phyloP scores from a whole-genome alignment of 1,139 yeast species.

The Candida freyschussii region DNA sequence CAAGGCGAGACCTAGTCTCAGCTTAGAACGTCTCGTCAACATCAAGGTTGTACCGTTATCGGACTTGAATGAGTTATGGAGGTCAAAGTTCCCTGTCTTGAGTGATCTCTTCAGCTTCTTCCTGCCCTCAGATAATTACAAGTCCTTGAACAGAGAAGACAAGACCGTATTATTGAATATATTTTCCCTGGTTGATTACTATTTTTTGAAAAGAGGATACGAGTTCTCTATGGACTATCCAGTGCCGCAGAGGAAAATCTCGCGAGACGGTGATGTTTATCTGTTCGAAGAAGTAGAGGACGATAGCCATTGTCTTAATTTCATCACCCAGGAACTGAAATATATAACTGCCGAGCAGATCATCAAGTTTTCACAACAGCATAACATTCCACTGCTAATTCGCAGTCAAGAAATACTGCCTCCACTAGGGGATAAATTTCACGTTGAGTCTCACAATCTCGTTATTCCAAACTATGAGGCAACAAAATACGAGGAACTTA shows the following conservation, averaged over 20 bases:
- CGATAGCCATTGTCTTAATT: conserved; percentile 8
- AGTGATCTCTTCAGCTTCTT: conserved; percentile 18
- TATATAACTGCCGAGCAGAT: conserved; percentile 27
- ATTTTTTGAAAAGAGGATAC: conserved; percentile 19
- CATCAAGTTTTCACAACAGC: conserved; percentile 1
- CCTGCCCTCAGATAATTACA: conserved; percentile 10
- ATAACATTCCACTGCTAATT: conserved; percentile 8
- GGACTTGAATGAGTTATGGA: conserved; percentile 22
- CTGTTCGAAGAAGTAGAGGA: background rate
- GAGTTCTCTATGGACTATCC: conserved; percentile 19
- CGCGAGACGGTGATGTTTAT: background rate
- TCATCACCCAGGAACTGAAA: conserved; percentile 18
- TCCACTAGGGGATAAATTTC: conserved; percentile 7
- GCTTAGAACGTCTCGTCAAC: conserved; percentile 14
- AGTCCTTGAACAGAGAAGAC: conserved; percentile 7
- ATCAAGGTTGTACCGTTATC: conserved; percentile 16
- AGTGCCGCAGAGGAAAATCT: conserved; percentile 6
- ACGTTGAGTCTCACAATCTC: conserved; percentile 15
- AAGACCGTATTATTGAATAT: conserved; percentile 11
- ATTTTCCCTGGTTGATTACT: conserved; percentile 19
- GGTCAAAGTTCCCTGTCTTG: conserved; percentile 17
- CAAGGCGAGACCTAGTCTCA: conserved; percentile 9
- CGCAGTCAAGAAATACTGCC: conserved; percentile 7
- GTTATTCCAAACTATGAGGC: conserved; percentile 27
- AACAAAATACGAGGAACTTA: conserved; percentile 30